Percentiles rank a stretch among this genome's conserved stretches.
Evolutionary conservation across 352 stramenopile genomes (phyloP).

Genomic region (Globisporangium splendens): DNA sequence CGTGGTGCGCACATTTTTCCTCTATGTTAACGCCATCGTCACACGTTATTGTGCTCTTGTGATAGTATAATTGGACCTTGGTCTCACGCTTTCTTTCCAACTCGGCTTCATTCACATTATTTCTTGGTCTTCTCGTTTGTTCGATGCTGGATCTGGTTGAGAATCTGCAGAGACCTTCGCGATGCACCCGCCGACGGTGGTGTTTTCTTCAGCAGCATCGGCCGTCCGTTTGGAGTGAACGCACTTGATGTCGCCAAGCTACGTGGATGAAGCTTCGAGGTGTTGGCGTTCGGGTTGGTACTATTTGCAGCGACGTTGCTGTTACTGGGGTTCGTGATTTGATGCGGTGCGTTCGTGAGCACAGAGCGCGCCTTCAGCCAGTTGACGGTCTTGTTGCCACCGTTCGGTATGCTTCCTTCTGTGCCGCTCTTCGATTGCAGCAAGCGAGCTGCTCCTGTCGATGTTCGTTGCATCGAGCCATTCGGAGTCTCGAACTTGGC

Average conservation of each 20-base stretch:
- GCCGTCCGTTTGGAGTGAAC: constrained; percentile 34
- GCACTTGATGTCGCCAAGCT: constrained; percentile 14
- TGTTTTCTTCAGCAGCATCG: constrained; percentile 45
- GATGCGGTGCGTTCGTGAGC: constrained; percentile 13
- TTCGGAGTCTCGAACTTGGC: constrained; percentile 54
- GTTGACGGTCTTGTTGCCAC: constrained; percentile 60
- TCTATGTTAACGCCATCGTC: no score
- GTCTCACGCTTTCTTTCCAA: no score
- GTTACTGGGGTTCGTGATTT: constrained; percentile 6
- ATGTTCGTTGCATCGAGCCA: constrained; percentile 21
- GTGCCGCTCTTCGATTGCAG: constrained; percentile 47
- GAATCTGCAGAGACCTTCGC: constrained; percentile 70
- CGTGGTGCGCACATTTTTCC: no score
- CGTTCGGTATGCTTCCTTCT: constrained; percentile 17
- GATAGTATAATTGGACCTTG: neutral
- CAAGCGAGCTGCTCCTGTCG: constrained; percentile 29
- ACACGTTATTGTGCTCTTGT: no score
- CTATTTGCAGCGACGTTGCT: constrained; percentile 7
- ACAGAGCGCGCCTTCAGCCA: constrained; percentile 79
- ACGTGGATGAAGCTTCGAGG: constrained; percentile 13
- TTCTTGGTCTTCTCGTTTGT: constrained; percentile 25
- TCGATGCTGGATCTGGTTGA: constrained; percentile 78
- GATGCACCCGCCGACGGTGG: constrained; percentile 64
- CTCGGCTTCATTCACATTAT: neutral
- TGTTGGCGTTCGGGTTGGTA: neutral